Conservation (phyloP, 768 basidiomycete genomes). For the Fomitopsis serialis region DNA sequence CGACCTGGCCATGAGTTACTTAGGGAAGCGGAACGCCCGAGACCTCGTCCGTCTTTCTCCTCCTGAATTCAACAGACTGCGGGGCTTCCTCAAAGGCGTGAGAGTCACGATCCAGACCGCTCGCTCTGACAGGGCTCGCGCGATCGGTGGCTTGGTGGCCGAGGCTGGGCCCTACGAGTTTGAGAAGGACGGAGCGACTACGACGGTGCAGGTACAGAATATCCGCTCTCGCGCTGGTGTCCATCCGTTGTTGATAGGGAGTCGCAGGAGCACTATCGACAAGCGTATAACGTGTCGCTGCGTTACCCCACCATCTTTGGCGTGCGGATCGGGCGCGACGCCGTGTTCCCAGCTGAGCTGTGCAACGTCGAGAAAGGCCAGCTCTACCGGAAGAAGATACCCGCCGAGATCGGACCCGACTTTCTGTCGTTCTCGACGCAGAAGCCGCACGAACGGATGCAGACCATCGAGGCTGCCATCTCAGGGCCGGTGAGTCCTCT, state of each 20-base stretch:
- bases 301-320: conserved; percentile 8
- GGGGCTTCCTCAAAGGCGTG: conserved; percentile 24
- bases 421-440: conserved; percentile 47
- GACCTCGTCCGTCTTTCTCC: neutral
- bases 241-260: neutral
- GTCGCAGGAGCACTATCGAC: conserved; percentile 27
- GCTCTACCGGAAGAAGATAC: conserved; percentile 40
- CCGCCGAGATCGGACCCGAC: conserved; percentile 28
- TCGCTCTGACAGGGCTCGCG: conserved; percentile 22
- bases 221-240: neutral
- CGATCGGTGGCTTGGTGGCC: conserved; percentile 30
- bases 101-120: conserved; percentile 4
- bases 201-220: conserved; percentile 16
- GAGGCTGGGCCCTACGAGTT: conserved; percentile 37
- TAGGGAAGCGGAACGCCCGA: conserved; percentile 3
- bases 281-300: conserved; percentile 6
- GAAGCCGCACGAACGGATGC: conserved; percentile 37
- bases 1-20: conserved; percentile 1
- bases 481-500: conserved; percentile 14
- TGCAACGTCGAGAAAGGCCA: conserved; percentile 43
- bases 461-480: conserved; percentile 26
- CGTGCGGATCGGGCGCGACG: conserved; percentile 6
- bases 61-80: conserved; percentile 11
- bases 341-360: conserved; percentile 44
- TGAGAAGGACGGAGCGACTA: conserved; percentile 35